Evolutionary conservation across 2,329 filamentous ascomycete genomes (phyloP).

Genomic region (Fusarium sp.): DNA sequence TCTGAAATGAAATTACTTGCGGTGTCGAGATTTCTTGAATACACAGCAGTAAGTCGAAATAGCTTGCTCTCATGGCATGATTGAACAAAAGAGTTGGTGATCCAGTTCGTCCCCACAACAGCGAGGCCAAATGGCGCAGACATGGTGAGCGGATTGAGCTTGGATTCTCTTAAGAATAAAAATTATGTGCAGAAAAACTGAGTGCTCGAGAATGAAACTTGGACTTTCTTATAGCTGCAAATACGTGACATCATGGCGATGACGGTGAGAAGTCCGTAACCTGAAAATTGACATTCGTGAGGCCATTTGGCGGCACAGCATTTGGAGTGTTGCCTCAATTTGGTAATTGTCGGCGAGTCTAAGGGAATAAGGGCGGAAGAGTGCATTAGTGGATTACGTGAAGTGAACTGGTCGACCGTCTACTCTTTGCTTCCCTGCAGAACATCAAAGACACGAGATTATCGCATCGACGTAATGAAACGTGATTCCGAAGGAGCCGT

Average conservation of each 20-base stretch:
- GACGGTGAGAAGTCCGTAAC: neutral
- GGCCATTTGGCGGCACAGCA: neutral
- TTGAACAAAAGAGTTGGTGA: slow-evolving; percentile 34
- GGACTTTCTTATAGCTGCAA: neutral
- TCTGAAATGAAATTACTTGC: slow-evolving; percentile 23
- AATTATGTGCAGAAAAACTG: accelerated
- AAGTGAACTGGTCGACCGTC: neutral
- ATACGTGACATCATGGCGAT: neutral
- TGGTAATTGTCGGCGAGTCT: slow-evolving; percentile 2
- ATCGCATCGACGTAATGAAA: neutral
- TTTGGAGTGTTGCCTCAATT: neutral
- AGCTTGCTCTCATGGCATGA: slow-evolving; percentile 29
- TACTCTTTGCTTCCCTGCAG: neutral
- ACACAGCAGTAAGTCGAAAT: slow-evolving; percentile 23
- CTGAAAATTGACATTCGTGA: neutral
- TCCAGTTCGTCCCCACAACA: slow-evolving; percentile 35
- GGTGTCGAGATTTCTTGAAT: slow-evolving; percentile 27
- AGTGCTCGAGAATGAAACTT: neutral
- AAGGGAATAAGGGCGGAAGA: neutral
- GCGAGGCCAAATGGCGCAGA: slow-evolving; percentile 28
- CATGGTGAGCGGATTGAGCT: neutral
- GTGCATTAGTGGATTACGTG: neutral
- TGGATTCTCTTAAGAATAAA: no score
- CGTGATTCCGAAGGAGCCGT: neutral
- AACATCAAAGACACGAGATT: neutral